A percentile compares a stretch with the other conserved stretches of the same genome.
phyloP scores from a whole-genome alignment of 345 rosid species.

The Rubroshorea leprosula region DNA sequence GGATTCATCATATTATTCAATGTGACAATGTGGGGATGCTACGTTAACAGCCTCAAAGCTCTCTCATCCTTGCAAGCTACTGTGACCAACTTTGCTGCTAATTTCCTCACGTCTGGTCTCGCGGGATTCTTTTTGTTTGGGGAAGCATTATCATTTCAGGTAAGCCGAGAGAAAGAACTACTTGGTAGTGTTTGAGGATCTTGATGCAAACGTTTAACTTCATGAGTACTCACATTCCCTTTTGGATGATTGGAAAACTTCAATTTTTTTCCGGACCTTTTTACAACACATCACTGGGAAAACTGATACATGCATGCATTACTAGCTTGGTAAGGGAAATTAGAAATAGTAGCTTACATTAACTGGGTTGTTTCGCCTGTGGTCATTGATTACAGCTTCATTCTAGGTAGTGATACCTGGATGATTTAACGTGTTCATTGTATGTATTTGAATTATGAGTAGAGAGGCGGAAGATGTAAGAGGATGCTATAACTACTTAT shows the following conservation, averaged over 20 bases:
- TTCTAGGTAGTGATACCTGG: too few species aligned
- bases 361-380: too few species aligned
- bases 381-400: too few species aligned
- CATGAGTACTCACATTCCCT: too few species aligned
- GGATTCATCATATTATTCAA: conserved; percentile 60
- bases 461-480: too few species aligned
- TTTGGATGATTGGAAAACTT: neutral
- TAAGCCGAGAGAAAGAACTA: conserved; percentile 16
- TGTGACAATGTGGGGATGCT: conserved; percentile 88
- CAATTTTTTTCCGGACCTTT: too few species aligned
- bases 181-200: too few species aligned
- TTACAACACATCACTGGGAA: too few species aligned
- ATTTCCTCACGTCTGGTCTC: conserved; percentile 75
- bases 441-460: too few species aligned
- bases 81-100: conserved; percentile 73
- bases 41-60: conserved; percentile 78
- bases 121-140: conserved; percentile 73
- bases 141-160: conserved; percentile 53
- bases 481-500: too few species aligned
- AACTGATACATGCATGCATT: neutral
- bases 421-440: too few species aligned
- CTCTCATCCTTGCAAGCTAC: conserved; percentile 92
- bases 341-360: neutral
- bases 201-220: too few species aligned
- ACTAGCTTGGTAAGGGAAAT: neutral